A percentile compares a stretch with the other conserved stretches of the same genome.
Evolutionary conservation across 305 asterid genomes (phyloP).

Genomic region (Solanum chacoense): DNA sequence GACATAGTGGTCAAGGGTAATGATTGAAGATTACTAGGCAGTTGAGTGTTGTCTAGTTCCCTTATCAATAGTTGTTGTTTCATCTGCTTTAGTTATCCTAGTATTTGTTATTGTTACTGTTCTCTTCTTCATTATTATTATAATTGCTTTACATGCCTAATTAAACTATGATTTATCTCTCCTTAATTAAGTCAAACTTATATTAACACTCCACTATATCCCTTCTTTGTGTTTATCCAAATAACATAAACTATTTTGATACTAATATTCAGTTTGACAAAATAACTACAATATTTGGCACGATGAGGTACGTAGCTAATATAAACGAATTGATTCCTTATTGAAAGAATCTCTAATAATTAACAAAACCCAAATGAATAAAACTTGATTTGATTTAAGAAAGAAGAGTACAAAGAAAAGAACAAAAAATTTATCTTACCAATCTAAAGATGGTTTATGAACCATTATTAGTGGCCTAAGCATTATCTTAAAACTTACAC

Average conservation of each 20-base stretch:
- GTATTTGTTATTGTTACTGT: too few species aligned
- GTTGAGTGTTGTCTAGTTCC: too few species aligned
- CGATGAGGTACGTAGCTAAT: background rate
- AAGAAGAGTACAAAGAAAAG: background rate
- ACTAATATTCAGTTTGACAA: background rate
- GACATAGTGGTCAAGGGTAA: too few species aligned
- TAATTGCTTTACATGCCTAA: too few species aligned
- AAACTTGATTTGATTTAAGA: background rate
- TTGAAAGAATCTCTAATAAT: background rate
- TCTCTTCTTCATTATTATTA: too few species aligned
- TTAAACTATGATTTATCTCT: background rate
- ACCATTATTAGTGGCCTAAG: background rate
- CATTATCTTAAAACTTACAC: background rate
- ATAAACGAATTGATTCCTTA: background rate
- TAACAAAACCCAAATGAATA: background rate
- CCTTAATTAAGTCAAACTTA: background rate
- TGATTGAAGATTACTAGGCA: too few species aligned
- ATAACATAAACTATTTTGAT: background rate
- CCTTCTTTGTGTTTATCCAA: background rate
- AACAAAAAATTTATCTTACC: background rate
- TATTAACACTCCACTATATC: background rate
- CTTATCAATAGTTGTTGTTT: too few species aligned
- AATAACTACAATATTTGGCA: background rate
- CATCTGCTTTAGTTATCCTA: too few species aligned
- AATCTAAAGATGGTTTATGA: background rate